These are phyloP conservation scores for Ilyonectria destructans DNA, from an alignment of 2,329 filamentous ascomycete species.

Conservation along the genomic window DNA sequence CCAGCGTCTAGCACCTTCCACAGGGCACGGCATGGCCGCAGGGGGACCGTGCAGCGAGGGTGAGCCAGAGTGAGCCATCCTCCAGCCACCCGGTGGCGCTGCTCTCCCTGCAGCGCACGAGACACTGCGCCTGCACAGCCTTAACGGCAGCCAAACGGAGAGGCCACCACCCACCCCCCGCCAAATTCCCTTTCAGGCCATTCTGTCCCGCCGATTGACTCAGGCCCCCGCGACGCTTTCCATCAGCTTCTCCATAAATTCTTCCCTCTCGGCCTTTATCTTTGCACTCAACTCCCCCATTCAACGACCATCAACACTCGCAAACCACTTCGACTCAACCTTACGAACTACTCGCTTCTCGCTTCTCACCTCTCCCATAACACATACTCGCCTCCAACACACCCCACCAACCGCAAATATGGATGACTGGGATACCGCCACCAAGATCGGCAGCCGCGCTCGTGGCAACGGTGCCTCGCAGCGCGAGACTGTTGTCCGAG, in stretches of 20 bases:
- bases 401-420: conserved; percentile 60
- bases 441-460: conserved; percentile 94
- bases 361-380: not conserved
- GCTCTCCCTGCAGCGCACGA: conserved; percentile 7
- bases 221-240: conserved; percentile 54
- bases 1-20: conserved; percentile 52
- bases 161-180: conserved; percentile 35
- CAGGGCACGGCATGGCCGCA: not conserved
- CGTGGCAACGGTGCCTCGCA: conserved; percentile 76
- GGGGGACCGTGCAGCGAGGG: conserved; percentile 9
- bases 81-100: conserved; percentile 42
- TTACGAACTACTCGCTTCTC: conserved; percentile 10
- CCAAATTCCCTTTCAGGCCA: conserved; percentile 43
- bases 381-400: conserved; percentile 21
- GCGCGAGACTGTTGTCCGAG: conserved; percentile 91
- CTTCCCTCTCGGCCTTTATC: conserved; percentile 41
- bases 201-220: conserved; percentile 57
- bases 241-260: conserved; percentile 53
- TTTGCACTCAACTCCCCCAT: conserved; percentile 38
- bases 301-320: conserved; percentile 31
- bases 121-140: conserved; percentile 28
- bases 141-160: conserved; percentile 18
- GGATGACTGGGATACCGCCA: conserved; percentile 88
- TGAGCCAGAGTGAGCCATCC: conserved; percentile 7
- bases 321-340: conserved; percentile 23